A percentile compares a stretch with the other conserved stretches of the same genome.
Evolutionary conservation across 495 filamentous ascomycete species (phyloP).

Genomic region (Daldinia bambusicola): DNA sequence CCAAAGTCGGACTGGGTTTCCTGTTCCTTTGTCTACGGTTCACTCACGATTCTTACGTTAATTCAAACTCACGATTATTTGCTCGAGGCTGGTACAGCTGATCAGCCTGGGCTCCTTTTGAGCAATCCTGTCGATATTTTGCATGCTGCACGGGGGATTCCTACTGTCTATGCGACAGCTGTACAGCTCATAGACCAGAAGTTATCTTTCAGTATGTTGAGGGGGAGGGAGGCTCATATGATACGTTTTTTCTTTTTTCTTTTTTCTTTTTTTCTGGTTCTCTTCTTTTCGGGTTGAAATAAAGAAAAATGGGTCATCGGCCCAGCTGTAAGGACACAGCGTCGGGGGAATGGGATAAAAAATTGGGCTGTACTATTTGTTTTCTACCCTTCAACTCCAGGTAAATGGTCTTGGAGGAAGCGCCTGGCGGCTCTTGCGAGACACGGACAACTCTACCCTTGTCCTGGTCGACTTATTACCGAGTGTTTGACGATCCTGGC

Average conservation of each 20-base stretch:
- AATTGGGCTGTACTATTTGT: constrained; percentile 23
- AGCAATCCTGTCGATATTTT: constrained; percentile 2
- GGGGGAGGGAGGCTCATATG: constrained; percentile 14
- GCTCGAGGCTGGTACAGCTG: constrained; percentile 22
- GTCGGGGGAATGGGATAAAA: constrained; percentile 33
- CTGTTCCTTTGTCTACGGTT: constrained; percentile 19
- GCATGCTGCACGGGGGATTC: background rate
- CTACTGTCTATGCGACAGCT: background rate
- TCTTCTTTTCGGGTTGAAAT: constrained; percentile 26
- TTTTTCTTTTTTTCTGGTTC: constrained; percentile 5
- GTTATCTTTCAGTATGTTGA: constrained; percentile 21
- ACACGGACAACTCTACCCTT: background rate
- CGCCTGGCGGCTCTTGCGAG: background rate
- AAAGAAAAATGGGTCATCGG: constrained; percentile 26
- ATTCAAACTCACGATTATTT: constrained; percentile 38
- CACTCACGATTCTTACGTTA: constrained; percentile 43
- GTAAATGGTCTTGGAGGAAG: background rate
- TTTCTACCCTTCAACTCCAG: background rate
- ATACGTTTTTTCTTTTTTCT: constrained; percentile 15
- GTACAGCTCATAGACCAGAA: constrained; percentile 1
- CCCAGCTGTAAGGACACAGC: constrained; percentile 21
- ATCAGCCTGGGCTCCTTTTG: constrained; percentile 4
- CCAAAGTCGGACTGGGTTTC: constrained; percentile 1
- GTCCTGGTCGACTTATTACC: background rate
- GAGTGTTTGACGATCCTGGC: background rate